These are phyloP conservation scores for Macrophomina pseudophaseolina DNA, from an alignment of 2,329 filamentous ascomycete species.

Conservation along the genomic window DNA sequence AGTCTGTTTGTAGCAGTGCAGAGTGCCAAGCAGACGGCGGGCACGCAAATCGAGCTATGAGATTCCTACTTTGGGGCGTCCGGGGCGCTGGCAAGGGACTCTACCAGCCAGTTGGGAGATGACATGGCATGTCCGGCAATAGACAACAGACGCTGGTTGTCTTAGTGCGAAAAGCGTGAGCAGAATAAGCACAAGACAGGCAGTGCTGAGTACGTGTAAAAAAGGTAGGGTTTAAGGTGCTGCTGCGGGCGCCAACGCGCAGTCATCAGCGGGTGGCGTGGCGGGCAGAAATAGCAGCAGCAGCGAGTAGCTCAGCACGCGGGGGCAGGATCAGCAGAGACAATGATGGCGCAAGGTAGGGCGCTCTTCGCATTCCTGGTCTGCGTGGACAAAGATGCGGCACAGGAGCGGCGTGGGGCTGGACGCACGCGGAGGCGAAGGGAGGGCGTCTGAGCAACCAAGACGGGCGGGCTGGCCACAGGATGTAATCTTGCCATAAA, in stretches of 20 bases:
- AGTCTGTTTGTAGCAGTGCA: slow-evolving; percentile 4
- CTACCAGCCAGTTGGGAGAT: not conserved
- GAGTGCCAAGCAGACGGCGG: slow-evolving; percentile 15
- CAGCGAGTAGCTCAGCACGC: not conserved
- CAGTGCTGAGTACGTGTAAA: slow-evolving; percentile 14
- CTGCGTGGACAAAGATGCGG: slow-evolving; percentile 6
- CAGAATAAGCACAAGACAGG: slow-evolving; percentile 9
- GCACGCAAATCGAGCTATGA: not conserved
- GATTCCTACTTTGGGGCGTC: not conserved
- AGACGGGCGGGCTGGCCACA: not conserved
- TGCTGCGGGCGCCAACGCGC: slow-evolving; percentile 4
- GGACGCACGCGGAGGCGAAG: slow-evolving; percentile 17
- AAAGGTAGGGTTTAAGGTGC: not conserved
- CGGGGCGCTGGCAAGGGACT: not conserved
- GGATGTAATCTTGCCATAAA: slow-evolving; percentile 21
- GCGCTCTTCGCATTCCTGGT: slow-evolving; percentile 8
- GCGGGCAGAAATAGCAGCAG: not conserved
- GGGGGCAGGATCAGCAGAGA: not conserved
- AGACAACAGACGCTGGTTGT: not conserved
- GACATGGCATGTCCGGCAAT: not conserved
- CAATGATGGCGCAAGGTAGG: slow-evolving; percentile 9
- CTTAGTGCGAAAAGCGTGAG: slow-evolving; percentile 1
- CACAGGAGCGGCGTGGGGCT: not conserved
- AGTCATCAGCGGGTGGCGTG: not conserved
- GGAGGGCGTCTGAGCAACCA: slow-evolving; percentile 5